Conservation (phyloP, 2,329 filamentous ascomycete species). For the Dothiorella sarmentorum region DNA sequence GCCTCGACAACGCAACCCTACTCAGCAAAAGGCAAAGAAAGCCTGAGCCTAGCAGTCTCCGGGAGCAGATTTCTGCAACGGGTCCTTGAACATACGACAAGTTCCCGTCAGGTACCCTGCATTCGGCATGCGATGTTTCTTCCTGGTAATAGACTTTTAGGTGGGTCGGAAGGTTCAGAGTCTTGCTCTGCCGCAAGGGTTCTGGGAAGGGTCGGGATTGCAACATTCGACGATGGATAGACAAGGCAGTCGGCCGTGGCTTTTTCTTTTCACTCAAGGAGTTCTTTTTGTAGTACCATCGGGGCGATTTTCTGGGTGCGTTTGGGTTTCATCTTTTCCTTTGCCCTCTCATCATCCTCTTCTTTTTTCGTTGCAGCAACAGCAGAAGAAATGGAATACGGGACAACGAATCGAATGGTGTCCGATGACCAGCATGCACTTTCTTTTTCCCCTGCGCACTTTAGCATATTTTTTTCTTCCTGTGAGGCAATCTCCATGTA, state of each 20-base stretch:
- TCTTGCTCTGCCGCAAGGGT: neutral
- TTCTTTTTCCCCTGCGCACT: neutral
- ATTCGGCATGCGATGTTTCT: neutral
- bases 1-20: constrained; percentile 83
- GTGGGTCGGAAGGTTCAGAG: neutral
- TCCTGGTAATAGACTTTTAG: constrained; percentile 8
- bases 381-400: neutral
- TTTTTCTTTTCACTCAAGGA: constrained; percentile 1
- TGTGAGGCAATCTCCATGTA: neutral
- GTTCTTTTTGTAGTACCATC: constrained; percentile 1
- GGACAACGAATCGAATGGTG: neutral
- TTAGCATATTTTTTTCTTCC: neutral
- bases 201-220: neutral
- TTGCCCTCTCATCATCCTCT: neutral
- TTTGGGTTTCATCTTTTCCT: neutral
- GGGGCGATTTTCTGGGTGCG: neutral
- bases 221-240: constrained; percentile 3
- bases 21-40: constrained; percentile 67
- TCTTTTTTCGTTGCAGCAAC: neutral
- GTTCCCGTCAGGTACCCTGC: neutral
- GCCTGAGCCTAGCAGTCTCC: constrained; percentile 43
- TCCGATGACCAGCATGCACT: neutral
- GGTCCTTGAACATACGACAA: constrained; percentile 20
- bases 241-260: neutral
- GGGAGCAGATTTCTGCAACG: constrained; percentile 40